A percentile compares a stretch with the other conserved stretches of the same genome.
Evolutionary conservation across 169 alveolate genomes (phyloP).

Genomic region (Haemoproteus tartakovskyi): DNA sequence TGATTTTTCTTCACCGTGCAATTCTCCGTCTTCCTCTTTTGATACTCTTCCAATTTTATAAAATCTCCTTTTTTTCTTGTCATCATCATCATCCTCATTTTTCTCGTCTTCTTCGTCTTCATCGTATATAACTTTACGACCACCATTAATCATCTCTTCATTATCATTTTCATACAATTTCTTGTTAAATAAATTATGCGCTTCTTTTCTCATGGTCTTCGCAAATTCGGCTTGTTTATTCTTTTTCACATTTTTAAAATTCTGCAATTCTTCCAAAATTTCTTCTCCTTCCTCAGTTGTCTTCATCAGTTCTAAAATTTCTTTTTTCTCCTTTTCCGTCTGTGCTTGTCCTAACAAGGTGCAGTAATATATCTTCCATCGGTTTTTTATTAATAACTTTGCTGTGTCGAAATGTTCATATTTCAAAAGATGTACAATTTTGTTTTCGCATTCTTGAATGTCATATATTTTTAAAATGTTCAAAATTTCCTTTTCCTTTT

Average conservation of each 20-base stretch:
- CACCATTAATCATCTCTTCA: background rate
- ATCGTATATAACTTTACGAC: conserved; percentile 35
- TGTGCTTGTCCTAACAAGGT: conserved; percentile 93
- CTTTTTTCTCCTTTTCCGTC: conserved; percentile 86
- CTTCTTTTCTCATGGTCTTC: conserved; percentile 80
- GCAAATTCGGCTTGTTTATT: conserved; percentile 80
- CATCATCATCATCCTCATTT: conserved; percentile 11
- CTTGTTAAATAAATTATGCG: conserved; percentile 72
- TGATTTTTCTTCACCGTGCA: background rate
- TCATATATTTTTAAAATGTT: conserved; percentile 78
- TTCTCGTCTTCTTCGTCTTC: conserved; percentile 22
- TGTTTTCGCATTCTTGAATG: conserved; percentile 93
- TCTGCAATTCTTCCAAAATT: conserved; percentile 83
- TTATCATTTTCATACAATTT: conserved; percentile 52
- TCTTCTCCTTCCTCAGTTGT: conserved; percentile 83
- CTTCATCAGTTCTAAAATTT: conserved; percentile 80
- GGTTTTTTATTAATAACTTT: conserved; percentile 81
- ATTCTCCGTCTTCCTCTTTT: background rate
- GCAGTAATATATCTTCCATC: conserved; percentile 90
- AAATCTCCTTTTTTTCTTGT: conserved; percentile 21
- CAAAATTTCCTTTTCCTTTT: conserved; percentile 88
- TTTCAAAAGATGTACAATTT: conserved; percentile 84
- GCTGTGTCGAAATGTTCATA: conserved; percentile 92
- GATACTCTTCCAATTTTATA: background rate
- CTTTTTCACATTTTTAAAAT: conserved; percentile 70